Base-by-base conservation (phyloP, 306 rosid genomes). In the Carpinus fangiana region DNA sequence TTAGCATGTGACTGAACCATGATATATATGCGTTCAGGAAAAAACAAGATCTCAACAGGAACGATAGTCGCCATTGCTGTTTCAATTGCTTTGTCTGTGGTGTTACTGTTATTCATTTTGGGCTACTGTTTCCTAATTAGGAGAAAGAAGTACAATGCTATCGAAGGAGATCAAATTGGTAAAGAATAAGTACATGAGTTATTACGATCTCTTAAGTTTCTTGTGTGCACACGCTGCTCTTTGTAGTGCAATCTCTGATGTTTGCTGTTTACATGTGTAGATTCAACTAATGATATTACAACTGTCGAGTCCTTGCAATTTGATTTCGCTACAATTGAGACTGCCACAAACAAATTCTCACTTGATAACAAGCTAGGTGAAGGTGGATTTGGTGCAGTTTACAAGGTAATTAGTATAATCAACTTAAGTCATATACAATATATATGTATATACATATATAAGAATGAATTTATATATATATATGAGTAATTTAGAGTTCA, bases 311-410 rank as follows among this genome's bases (percentile, higher is more conserved):
- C 64, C 5, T 70, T 87, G 82, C 90, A 84, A 76, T 87, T 87
- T 74, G 85, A 84, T 70, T 75, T 82, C 8, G 78, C 45, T 18
- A 80, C 81, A 3, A 73, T 87, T 9, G 61, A n/a, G 54, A 57
- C 66, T 0, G 93, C 91, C 18, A 89, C 90, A 16, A 54, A 77
- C 79, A 86, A 84, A 34, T 89, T 90, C 59, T 16, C 81, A 3
- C 67, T 48, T 14, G 84, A 84, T 2, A 81, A 85, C 69, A 79
- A 61, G 68, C 68, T 89, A 46, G 91, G 93, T 0, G 83, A 66
- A 82, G 93, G 93, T 46, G 90, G 90, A 76, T 83, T 87, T 77
- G 91, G 91, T 41, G 70, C 28, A 53, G 93, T 87, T 75, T 89
- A 79, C 84, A 89, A 85, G 88, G 93, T 87, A 61, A 56, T 45